These are phyloP conservation scores for Fistulinella prunicolor DNA, from an alignment of 768 basidiomycete genomes.

Conservation along the genomic window DNA sequence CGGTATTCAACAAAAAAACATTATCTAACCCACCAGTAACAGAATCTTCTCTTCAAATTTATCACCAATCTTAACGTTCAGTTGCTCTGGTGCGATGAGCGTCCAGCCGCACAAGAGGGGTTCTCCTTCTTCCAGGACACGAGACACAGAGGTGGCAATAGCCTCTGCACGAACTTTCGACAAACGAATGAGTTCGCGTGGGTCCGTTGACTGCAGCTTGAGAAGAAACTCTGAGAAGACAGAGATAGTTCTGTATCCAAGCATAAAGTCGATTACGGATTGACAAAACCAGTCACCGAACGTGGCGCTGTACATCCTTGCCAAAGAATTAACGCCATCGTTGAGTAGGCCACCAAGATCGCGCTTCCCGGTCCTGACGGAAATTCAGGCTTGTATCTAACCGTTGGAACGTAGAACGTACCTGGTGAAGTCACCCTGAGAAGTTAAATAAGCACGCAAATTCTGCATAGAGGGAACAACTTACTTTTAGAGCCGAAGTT, in stretches of 20 bases:
- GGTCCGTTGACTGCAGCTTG: conserved; percentile 88
- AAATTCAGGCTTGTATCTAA: conserved; percentile 6
- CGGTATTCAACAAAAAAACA: not conserved
- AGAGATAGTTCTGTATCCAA: conserved; percentile 79
- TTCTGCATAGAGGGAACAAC: conserved; percentile 17
- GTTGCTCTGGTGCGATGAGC: conserved; percentile 75
- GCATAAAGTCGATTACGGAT: conserved; percentile 90
- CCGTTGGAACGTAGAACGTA: conserved; percentile 23
- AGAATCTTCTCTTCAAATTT: conserved; percentile 95
- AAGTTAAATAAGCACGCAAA: conserved; percentile 5
- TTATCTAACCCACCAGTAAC: conserved; percentile 61
- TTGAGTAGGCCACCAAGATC: conserved; percentile 90
- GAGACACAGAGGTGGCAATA: conserved; percentile 81
- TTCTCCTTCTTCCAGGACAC: conserved; percentile 76
- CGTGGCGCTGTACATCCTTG: conserved; percentile 84
- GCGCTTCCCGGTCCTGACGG: conserved; percentile 84
- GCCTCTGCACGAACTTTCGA: conserved; percentile 91
- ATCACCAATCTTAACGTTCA: conserved; percentile 68
- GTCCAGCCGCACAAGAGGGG: conserved; percentile 86
- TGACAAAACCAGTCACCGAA: conserved; percentile 97
- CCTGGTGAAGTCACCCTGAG: conserved; percentile 86
- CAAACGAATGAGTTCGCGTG: conserved; percentile 81
- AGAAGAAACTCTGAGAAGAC: conserved; percentile 94
- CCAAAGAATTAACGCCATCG: conserved; percentile 93
- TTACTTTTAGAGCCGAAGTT: conserved; percentile 91